Conservation (phyloP, 352 stramenopile genomes). For the Globisporangium sylvaticum region DNA sequence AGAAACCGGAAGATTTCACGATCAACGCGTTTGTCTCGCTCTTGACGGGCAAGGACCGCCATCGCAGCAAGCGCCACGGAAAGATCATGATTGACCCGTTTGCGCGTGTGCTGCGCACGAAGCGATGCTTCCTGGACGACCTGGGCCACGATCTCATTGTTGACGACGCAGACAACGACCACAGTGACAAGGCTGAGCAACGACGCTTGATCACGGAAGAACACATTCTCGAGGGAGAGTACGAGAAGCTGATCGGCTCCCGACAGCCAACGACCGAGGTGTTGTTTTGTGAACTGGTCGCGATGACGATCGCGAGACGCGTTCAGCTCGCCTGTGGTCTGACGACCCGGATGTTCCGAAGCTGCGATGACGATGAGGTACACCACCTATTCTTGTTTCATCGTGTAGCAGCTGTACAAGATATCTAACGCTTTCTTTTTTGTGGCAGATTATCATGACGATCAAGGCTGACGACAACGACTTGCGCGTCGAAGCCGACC, state of each 20-base stretch:
- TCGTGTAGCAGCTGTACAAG: background rate
- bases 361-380: conserved; percentile 52
- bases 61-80: conserved; percentile 24
- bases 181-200: conserved; percentile 51
- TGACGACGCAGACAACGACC: conserved; percentile 34
- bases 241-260: conserved; percentile 47
- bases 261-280: conserved; percentile 41
- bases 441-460: conserved; percentile 63
- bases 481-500: conserved; percentile 64
- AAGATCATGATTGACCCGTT: conserved; percentile 72
- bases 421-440: background rate
- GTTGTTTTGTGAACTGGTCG: conserved; percentile 68
- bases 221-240: conserved; percentile 52
- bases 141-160: conserved; percentile 38
- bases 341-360: conserved; percentile 80
- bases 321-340: conserved; percentile 75
- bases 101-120: conserved; percentile 58
- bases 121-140: conserved; percentile 72
- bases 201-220: conserved; percentile 32
- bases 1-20: conserved; percentile 65
- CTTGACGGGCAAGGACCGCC: conserved; percentile 64
- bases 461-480: conserved; percentile 79
- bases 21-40: conserved; percentile 56
- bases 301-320: conserved; percentile 51
- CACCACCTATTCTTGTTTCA: background rate